Evolutionary conservation across 805 yeast genomes (phyloP).

Genomic region (Ogataea philodendri): DNA sequence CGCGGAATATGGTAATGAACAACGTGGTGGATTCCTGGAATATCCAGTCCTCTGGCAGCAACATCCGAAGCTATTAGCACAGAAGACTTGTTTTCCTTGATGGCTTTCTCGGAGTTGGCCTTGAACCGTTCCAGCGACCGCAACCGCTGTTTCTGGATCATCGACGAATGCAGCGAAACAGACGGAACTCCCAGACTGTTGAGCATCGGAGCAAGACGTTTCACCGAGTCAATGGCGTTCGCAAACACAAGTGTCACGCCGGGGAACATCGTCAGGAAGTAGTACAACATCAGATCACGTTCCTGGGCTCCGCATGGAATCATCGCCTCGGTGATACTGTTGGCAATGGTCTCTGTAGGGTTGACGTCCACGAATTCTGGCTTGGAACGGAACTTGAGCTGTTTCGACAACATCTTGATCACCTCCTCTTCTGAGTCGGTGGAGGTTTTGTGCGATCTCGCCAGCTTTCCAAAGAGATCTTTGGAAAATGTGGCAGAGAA

Average conservation of each 20-base stretch:
- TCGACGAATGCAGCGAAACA: conserved; percentile 84
- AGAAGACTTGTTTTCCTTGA: conserved; percentile 46
- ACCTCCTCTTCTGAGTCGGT: conserved; percentile 53
- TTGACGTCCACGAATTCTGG: conserved; percentile 82
- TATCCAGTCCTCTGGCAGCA: conserved; percentile 97
- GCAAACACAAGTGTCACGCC: conserved; percentile 90
- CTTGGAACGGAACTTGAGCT: conserved; percentile 63
- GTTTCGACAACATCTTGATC: conserved; percentile 59
- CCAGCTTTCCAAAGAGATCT: conserved; percentile 76
- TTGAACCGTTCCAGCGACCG: conserved; percentile 80
- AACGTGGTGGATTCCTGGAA: conserved; percentile 86
- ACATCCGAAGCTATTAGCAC: conserved; percentile 94
- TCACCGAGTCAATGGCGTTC: conserved; percentile 93
- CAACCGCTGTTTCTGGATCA: conserved; percentile 92
- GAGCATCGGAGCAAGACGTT: conserved; percentile 74
- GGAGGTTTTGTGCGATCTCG: conserved; percentile 37
- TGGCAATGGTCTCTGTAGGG: conserved; percentile 77
- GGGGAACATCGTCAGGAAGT: conserved; percentile 80
- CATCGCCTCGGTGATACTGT: conserved; percentile 75
- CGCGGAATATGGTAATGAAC: conserved; percentile 95
- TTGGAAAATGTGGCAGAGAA: conserved; percentile 91
- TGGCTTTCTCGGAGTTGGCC: conserved; percentile 37
- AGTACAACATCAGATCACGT: conserved; percentile 86
- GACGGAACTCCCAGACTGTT: conserved; percentile 64
- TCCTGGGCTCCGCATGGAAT: conserved; percentile 90